Conservation (phyloP, 2,329 filamentous ascomycete genomes). For the Thelonectria rubi region DNA sequence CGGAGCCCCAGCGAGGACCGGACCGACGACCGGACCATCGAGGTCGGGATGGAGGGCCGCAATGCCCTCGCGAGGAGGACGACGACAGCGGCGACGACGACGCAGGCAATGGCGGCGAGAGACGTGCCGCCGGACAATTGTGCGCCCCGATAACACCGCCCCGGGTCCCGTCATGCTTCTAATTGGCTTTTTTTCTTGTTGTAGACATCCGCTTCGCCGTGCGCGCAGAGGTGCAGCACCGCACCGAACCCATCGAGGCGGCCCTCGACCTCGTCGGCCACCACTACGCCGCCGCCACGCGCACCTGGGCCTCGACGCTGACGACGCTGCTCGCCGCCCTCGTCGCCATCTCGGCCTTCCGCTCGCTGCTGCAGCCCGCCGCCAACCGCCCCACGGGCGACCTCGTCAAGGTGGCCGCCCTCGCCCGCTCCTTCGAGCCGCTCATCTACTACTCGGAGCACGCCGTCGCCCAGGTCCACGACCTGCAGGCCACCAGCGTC, state of each 20-base stretch:
- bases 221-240: constrained; percentile 87
- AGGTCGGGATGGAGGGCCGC: constrained; percentile 43
- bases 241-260: constrained; percentile 83
- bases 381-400: constrained; percentile 60
- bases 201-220: constrained; percentile 88
- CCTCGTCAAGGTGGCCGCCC: constrained; percentile 86
- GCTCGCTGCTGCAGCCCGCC: constrained; percentile 75
- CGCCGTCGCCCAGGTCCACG: constrained; percentile 84
- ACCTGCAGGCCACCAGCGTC: constrained; percentile 89
- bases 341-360: constrained; percentile 71
- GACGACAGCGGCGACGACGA: constrained; percentile 24
- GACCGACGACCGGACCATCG: constrained; percentile 52
- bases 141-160: constrained; percentile 47
- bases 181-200: constrained; percentile 18
- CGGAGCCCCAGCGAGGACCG: constrained; percentile 57
- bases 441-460: constrained; percentile 95
- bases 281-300: constrained; percentile 68
- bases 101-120: constrained; percentile 29
- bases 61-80: constrained; percentile 9
- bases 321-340: constrained; percentile 69
- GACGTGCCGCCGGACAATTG: constrained; percentile 58
- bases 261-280: constrained; percentile 70
- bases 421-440: constrained; percentile 92
- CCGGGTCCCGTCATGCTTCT: background rate
- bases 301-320: constrained; percentile 74